A percentile compares a stretch with the other conserved stretches of the same genome.
These are phyloP conservation scores for Cryptococcus neoformans DNA, from an alignment of 1,284 basidiomycete species.

Conservation along the genomic window DNA sequence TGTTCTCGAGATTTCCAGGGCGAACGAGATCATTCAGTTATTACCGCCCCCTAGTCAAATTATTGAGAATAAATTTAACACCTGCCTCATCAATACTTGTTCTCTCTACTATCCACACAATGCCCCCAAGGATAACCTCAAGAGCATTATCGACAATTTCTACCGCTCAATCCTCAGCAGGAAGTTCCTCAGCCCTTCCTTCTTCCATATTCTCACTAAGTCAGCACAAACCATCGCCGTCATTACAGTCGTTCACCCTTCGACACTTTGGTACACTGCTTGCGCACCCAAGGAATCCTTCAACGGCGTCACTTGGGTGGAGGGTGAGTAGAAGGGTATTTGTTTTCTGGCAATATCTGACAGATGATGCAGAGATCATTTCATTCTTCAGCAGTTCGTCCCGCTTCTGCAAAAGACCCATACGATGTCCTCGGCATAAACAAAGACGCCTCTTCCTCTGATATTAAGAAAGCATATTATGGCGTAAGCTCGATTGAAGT, in stretches of 20 bases:
- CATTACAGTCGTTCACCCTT: slow-evolving; percentile 1
- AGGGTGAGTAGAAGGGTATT: neutral
- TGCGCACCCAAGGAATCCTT: neutral
- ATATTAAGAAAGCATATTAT: slow-evolving; percentile 98
- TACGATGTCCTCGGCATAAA: slow-evolving; percentile 87
- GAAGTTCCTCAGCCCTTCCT: slow-evolving; percentile 29
- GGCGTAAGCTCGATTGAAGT: slow-evolving; percentile 55
- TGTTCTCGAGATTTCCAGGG: too few species aligned
- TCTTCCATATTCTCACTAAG: slow-evolving; percentile 9
- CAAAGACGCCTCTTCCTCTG: slow-evolving; percentile 74
- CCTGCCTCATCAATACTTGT: neutral
- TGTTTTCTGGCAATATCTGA: neutral
- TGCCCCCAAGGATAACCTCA: slow-evolving; percentile 37
- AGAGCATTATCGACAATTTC: slow-evolving; percentile 29
- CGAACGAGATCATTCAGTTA: too few species aligned
- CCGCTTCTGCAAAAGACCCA: slow-evolving; percentile 73
- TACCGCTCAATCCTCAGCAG: slow-evolving; percentile 16
- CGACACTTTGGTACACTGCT: slow-evolving; percentile 5
- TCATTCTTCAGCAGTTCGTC: slow-evolving; percentile 62
- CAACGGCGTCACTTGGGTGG: neutral
- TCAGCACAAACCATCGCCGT: slow-evolving; percentile 6
- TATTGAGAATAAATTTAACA: too few species aligned
- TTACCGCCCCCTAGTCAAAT: too few species aligned
- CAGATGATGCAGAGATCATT: slow-evolving; percentile 60
- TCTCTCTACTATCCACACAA: slow-evolving; percentile 2